Conservation (phyloP, 148 eudicot genomes). For the Heliosperma pusillum region DNA sequence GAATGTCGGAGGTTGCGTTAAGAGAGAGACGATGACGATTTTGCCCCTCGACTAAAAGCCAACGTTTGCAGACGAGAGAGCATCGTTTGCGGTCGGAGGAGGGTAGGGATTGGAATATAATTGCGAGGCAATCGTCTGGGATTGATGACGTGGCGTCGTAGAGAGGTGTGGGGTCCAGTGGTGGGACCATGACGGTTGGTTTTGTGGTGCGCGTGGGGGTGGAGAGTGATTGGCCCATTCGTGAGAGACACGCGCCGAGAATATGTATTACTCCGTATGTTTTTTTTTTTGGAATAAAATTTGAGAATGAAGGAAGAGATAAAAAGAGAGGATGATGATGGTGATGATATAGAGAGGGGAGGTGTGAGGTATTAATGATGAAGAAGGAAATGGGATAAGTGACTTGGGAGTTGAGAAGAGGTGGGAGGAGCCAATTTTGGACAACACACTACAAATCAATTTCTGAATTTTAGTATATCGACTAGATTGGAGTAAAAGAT, state of each 20-base stretch:
- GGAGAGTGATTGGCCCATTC: slow-evolving; percentile 34
- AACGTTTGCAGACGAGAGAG: slow-evolving; percentile 44
- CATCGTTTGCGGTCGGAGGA: slow-evolving; percentile 35
- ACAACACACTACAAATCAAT: no score
- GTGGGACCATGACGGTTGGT: neutral
- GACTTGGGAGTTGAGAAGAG: no score
- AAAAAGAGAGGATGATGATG: no score
- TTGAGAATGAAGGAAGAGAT: no score
- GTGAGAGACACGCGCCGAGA: slow-evolving; percentile 28
- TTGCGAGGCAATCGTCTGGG: slow-evolving; percentile 52
- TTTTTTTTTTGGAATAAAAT: no score
- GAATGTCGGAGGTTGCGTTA: slow-evolving; percentile 34
- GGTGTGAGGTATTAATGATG: no score
- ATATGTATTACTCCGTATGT: no score
- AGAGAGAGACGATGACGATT: slow-evolving; percentile 47
- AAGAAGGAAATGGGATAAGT: no score
- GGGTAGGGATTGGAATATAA: slow-evolving; percentile 35
- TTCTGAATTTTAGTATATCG: no score
- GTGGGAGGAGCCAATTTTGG: no score
- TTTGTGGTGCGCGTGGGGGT: slow-evolving; percentile 21
- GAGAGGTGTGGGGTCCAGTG: neutral
- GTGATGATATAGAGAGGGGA: no score
- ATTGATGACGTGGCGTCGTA: slow-evolving; percentile 31
- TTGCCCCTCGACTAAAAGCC: slow-evolving; percentile 46
- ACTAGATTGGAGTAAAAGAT: no score